Conservation (phyloP, 228 moss, liverwort and hornwort genomes). For the Sphagnum magellanicum region DNA sequence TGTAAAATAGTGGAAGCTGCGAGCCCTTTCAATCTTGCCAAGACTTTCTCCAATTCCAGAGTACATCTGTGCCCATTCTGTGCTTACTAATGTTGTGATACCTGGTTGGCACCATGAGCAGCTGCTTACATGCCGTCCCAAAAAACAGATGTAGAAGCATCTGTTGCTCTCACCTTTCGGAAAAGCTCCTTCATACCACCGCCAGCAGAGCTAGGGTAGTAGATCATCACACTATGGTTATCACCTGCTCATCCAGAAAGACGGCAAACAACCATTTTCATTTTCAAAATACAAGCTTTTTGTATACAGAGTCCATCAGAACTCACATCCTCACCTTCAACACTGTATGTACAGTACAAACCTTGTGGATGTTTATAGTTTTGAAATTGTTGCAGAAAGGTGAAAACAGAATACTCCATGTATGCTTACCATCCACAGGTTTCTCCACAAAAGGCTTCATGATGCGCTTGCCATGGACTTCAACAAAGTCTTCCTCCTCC, state of each 20-base stretch:
- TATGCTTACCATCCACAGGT: conserved; percentile 79
- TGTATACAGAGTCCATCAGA: background rate
- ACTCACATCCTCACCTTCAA: background rate
- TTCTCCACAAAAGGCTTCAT: conserved; percentile 97
- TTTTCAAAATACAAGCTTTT: background rate
- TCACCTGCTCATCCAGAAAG: conserved; percentile 61
- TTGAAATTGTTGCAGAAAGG: background rate
- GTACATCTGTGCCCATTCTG: no score
- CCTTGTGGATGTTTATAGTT: background rate
- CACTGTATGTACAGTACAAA: background rate
- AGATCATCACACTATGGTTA: conserved; percentile 97
- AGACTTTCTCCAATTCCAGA: no score
- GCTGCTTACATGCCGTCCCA: no score
- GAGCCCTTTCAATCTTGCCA: no score
- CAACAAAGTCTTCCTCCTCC: conserved; percentile 98
- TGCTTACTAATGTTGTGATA: no score
- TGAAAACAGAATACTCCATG: background rate
- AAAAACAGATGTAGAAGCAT: background rate
- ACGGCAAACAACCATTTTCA: background rate
- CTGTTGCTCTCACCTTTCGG: conserved; percentile 57
- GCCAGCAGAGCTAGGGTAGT: conserved; percentile 99
- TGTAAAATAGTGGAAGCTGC: no score
- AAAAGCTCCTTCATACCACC: conserved; percentile 99
- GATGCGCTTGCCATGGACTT: conserved; percentile 81
- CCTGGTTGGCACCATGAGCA: no score